Evolutionary conservation across 495 filamentous ascomycete species (phyloP).

Genomic region (Evernia prunastri): DNA sequence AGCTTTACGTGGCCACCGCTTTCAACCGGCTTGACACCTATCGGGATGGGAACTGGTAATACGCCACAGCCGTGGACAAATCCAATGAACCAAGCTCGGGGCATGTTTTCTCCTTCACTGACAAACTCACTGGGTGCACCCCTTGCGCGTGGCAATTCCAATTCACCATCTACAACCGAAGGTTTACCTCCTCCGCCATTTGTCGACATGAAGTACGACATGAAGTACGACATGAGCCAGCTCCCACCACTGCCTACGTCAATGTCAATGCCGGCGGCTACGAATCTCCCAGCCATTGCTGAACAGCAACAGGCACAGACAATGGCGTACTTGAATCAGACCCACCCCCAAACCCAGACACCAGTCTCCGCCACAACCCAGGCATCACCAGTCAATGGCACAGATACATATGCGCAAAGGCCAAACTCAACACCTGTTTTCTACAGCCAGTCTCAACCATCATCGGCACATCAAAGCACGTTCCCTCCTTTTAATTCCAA

Average conservation of each 20-base stretch:
- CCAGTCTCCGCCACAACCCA: constrained; percentile 44
- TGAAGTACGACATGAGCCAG: constrained; percentile 49
- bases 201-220: constrained; percentile 31
- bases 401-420: constrained; percentile 57
- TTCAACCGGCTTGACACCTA: constrained; percentile 49
- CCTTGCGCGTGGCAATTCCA: constrained; percentile 39
- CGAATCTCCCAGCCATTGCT: constrained; percentile 26
- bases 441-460: constrained; percentile 51
- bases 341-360: constrained; percentile 30
- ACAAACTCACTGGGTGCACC: constrained; percentile 27
- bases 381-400: constrained; percentile 53
- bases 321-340: constrained; percentile 20
- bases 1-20: constrained; percentile 43
- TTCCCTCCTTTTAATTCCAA: constrained; percentile 51
- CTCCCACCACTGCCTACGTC: constrained; percentile 53
- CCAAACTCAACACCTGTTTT: constrained; percentile 53
- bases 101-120: constrained; percentile 52
- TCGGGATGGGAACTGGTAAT: constrained; percentile 44
- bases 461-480: constrained; percentile 58
- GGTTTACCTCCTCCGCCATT: constrained; percentile 47
- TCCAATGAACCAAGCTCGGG: constrained; percentile 38
- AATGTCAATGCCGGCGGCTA: constrained; percentile 42
- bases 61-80: constrained; percentile 41
- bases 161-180: constrained; percentile 45
- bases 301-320: constrained; percentile 24